Base-by-base conservation (phyloP, 345 rosid species). In the Rhodamnia rubescens region DNA sequence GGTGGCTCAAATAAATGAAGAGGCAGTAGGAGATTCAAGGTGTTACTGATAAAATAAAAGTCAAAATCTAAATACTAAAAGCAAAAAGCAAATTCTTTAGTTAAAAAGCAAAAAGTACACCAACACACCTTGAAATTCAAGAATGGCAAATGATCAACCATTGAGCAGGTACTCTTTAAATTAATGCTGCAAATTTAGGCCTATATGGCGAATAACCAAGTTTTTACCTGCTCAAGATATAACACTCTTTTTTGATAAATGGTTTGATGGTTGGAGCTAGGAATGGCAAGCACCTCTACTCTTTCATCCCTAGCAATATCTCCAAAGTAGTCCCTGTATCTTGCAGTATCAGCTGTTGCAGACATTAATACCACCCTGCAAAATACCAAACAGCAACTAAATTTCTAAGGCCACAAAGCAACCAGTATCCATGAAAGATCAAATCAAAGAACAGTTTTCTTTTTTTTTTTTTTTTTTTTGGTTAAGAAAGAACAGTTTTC, bases 281-380 rank as follows among this genome's bases (percentile, higher is more conserved):
- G 97, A 87, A 96, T 94, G 86, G 91, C 99, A 88, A 96, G 91
- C 87, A 96, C 98, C 89, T 96, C 98, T 81, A 96, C 98, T 83
- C 98, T 92, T 88, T 96, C 99, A 87, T 91, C 96, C 90, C 98
- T 92, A 84, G 93, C 97, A 49, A 96, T 93, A 87, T 96, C 95
- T 88, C 91, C 95, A 88, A 96, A 96, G 91, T 94, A 96, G 89
- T 95, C 97, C 89, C 85, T 91, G 87, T 96, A 96, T 89, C 95
- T 92, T 87, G 90, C 82, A 86, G 94, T 94, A 90, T 96, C 98
- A 87, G 98, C 98, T 85, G 99, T 96, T 86, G 99, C 99, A 89
- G 99, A 96, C 99, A 96, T 96, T 91, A 96, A 90, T 56, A 96
- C 97, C 89, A 96, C 90, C 96, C 99, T 96, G 94, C 51, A 84